Conservation (phyloP, 257 asterid species). For the Gentiana straminea region DNA sequence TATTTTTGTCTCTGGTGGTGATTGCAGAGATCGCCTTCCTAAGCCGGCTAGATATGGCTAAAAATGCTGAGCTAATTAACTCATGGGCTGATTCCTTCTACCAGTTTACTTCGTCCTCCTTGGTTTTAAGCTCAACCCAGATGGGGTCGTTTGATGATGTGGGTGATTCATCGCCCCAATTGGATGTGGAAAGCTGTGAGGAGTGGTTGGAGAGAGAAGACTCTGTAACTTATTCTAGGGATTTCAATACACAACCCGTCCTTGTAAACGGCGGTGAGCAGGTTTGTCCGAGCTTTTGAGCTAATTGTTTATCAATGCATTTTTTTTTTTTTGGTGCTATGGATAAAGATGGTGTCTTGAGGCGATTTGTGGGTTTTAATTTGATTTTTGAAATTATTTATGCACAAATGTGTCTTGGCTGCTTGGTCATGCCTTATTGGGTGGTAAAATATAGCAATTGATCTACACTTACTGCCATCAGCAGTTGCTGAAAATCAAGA, state of each 20-base stretch:
- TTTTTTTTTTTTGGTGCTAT: too few species aligned
- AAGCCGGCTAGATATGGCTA: slow-evolving; percentile 66
- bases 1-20: slow-evolving; percentile 60
- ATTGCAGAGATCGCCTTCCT: slow-evolving; percentile 76
- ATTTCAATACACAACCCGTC: slow-evolving; percentile 56
- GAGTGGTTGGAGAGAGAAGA: slow-evolving; percentile 85
- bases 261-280: slow-evolving; percentile 44
- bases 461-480: too few species aligned
- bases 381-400: too few species aligned
- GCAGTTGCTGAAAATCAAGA: too few species aligned
- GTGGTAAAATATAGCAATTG: too few species aligned
- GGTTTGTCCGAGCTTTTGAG: slow-evolving; percentile 22
- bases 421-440: too few species aligned
- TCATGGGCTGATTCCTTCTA: slow-evolving; percentile 91
- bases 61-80: slow-evolving; percentile 68
- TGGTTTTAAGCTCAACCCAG: background rate
- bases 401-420: too few species aligned
- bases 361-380: too few species aligned
- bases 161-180: slow-evolving; percentile 3
- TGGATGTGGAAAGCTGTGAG: slow-evolving; percentile 31
- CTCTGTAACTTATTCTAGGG: slow-evolving; percentile 50
- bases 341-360: too few species aligned
- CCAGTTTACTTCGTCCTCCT: slow-evolving; percentile 39
- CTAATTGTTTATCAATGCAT: too few species aligned
- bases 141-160: slow-evolving; percentile 2